Base-by-base conservation (phyloP, 495 filamentous ascomycete genomes). In the Penicillium bovifimosum region DNA sequence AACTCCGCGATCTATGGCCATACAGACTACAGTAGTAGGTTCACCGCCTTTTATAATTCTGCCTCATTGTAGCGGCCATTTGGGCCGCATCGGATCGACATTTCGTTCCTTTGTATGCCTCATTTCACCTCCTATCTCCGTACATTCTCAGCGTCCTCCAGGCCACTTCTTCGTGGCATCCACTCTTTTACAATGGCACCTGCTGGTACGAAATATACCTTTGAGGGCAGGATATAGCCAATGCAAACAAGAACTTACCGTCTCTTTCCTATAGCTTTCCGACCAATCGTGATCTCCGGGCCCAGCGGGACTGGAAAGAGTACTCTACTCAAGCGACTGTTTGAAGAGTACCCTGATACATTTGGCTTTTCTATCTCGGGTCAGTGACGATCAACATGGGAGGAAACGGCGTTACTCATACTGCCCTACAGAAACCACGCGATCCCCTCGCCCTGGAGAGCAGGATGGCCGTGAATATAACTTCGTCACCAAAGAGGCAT, bases 251-350 rank as follows among this genome's bases (percentile, higher is more conserved):
- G 32, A 13, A 34, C 32, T 34, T 34, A 34, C 13, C 32, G n/a
- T 9, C 32, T 10, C 32, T 2, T 10, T 24, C 20, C 9, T 39
- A 28, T 9, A 42, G 40, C 66, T 69, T 40, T 73, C 65, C 54
- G 76, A 11, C 91, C 90, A 6, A 80, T 97, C 56, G 87, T 96
- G 32, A 83, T 96, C 61, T 93, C 86, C 16, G 92, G 90, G 27
- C 91, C 91, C 14, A 86, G 80, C 7, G 91, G 92, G 61, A 80
- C 87, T 9, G 92, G 92, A 39, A 96, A 97, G 79, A 86, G 83
- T 41, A 96, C 92, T 20, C 80, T 97, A 18, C 82, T 93, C 56
- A 83, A 84, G 56, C 74, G 81, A 14, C 84, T 97, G 10, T 82
- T 85, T 61, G 71, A 69, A 24, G 75, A 80, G 17, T 82, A 85